Base-by-base conservation (phyloP, 2,329 filamentous ascomycete genomes). In the Blastomyces silverae region DNA sequence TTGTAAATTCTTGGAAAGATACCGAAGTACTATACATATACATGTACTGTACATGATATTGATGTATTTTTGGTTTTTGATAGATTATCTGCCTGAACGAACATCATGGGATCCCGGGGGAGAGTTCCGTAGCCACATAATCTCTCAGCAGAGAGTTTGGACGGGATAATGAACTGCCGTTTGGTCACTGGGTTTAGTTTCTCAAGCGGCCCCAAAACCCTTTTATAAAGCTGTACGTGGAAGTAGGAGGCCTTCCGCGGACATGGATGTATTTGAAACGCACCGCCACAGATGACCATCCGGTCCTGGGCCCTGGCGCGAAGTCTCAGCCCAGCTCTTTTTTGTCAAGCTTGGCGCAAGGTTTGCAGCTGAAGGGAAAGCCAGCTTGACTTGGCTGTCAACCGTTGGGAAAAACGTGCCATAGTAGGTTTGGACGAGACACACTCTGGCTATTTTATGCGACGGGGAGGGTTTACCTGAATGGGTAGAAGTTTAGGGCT, bases 281-380 rank as follows among this genome's bases (percentile, higher is more conserved):
- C 58, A 61, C 58, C 58, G 58, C 58, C 58, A 50, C 58, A 61
- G 58, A 5, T 50, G 25, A 37, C 34, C 28, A 15, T 6, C 22
- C 39, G 31, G 31, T n/a, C n/a, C n/a, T 58, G 39, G 34, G 31
- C 2, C 17, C 52, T 34, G 52, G 52, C 7, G 28, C 28, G 22
- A 15, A 34, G 52, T 28, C 8, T 20, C 5, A 20, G 2, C 5
- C 17, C 10, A 7, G n/a, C 58, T 20, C 20, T 22, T 13, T 46
- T n/a, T n/a, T n/a, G n/a, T n/a, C 22, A n/a, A 46, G 15, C 25
- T 31, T 34, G 8, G 8, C 46, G 17, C 42, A 34, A 10, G 15
- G 22, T 25, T 22, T 37, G 22, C 11, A n/a, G 42, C 2, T 20
- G 4, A 13, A 13, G 22, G 48, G 10, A 58, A 25, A 60, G 57